phyloP scores from a whole-genome alignment of 2,329 filamentous ascomycete genomes.

The Aspergillus texensis region DNA sequence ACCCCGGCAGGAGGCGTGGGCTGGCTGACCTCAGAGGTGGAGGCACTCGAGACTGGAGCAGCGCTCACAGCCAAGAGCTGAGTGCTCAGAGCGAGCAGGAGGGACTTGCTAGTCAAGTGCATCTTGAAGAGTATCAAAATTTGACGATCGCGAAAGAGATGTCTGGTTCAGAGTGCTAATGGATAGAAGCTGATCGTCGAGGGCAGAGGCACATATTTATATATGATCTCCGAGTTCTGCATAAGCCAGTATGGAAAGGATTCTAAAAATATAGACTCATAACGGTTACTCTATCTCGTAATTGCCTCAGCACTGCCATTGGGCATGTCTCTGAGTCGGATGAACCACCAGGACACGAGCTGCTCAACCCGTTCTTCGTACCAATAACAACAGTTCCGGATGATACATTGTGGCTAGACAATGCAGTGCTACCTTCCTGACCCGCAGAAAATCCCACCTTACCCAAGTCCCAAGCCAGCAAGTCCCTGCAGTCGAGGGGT shows the following conservation, averaged over 20 bases:
- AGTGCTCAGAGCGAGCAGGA: constrained; percentile 15
- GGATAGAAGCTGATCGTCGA: background rate
- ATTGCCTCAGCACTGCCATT: background rate
- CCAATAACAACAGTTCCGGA: constrained; percentile 1
- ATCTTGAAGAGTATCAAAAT: background rate
- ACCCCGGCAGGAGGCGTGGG: constrained; percentile 8
- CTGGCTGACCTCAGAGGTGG: constrained; percentile 3
- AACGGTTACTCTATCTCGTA: background rate
- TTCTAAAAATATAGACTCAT: background rate
- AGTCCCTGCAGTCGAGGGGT: background rate
- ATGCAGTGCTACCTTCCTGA: constrained; percentile 8
- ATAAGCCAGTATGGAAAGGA: too few species aligned
- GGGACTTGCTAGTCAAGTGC: constrained; percentile 7
- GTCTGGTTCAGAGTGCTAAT: background rate
- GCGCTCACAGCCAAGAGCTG: constrained; percentile 16
- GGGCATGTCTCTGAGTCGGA: constrained; percentile 5
- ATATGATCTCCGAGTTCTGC: background rate
- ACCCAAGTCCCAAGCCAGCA: background rate
- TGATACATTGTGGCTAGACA: background rate
- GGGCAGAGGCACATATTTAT: background rate
- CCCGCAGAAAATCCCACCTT: background rate
- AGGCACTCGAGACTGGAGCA: constrained; percentile 8
- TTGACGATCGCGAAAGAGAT: background rate
- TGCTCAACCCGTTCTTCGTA: background rate
- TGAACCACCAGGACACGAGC: background rate